Evolutionary conservation across 2,329 filamentous ascomycete species (phyloP).

Genomic region (Aspergillus ustus): DNA sequence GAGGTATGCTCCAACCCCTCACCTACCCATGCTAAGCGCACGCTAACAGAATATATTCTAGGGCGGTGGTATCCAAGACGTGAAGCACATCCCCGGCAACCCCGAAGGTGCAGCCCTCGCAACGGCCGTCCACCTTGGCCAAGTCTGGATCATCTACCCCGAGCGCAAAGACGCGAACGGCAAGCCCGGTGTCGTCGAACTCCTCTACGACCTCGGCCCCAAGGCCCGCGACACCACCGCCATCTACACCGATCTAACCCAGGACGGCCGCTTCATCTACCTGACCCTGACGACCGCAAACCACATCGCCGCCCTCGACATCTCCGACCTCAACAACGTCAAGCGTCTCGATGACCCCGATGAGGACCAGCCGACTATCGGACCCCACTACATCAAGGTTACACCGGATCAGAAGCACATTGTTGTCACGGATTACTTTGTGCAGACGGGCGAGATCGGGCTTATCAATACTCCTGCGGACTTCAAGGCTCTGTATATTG

Average conservation of each 20-base stretch:
- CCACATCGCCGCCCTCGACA: conserved; percentile 66
- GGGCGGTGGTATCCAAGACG: conserved; percentile 55
- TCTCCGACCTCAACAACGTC: conserved; percentile 63
- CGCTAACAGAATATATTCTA: conserved; percentile 16
- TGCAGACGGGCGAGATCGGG: conserved; percentile 65
- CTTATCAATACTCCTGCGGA: conserved; percentile 65
- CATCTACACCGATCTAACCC: conserved; percentile 65
- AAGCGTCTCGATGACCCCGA: conserved; percentile 66
- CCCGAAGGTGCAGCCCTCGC: conserved; percentile 62
- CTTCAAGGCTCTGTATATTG: conserved; percentile 67
- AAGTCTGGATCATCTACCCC: conserved; percentile 70
- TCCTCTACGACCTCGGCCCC: conserved; percentile 57
- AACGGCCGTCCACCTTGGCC: conserved; percentile 62
- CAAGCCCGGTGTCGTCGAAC: conserved; percentile 61
- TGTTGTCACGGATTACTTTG: conserved; percentile 69
- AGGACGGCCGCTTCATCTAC: conserved; percentile 63
- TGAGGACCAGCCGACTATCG: conserved; percentile 62
- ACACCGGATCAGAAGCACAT: conserved; percentile 68
- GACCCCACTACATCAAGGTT: conserved; percentile 68
- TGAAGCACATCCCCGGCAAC: conserved; percentile 69
- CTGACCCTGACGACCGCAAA: conserved; percentile 65
- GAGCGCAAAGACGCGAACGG: conserved; percentile 60
- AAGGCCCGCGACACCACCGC: conserved; percentile 61
- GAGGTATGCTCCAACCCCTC: conserved; percentile 44
- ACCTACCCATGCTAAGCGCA: background rate